Base-by-base conservation (phyloP, 352 stramenopile species). In the Globisporangium orthogonon region DNA sequence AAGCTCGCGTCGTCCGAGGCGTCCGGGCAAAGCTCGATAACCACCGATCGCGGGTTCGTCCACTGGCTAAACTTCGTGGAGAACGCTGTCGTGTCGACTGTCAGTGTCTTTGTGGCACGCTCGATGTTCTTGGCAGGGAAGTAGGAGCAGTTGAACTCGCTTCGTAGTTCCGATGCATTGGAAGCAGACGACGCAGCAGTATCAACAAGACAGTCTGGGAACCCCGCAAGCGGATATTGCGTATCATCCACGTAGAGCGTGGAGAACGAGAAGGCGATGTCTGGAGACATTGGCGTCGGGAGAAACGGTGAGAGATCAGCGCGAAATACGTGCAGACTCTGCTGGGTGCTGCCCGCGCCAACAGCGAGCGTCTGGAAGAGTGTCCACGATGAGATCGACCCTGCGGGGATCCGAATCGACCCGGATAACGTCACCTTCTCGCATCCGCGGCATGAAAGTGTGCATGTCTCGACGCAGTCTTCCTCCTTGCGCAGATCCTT, bases 401-500 rank as follows among this genome's bases (percentile, higher is more conserved):
- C 71, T 2, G 67, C 52, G 10, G 48, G 44, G 39, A 87, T 57
- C 10, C 68, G 58, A 11, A 69, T 73, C 0, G 76, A 69, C 2
- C 80, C 80, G 7, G 77, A 86, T 7, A 90, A 53, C 41, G 62
- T 66, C n/a, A 82, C 77, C 15, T 67, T 54, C 46, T 91, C 82
- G 55, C 82, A 91, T 0, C 72, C 78, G n/a, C 74, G 78, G 44
- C 78, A 91, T 23, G 74, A 76, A 3, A 77, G 57, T 7, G 76
- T 62, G 31, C 82, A 91, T 18, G 64, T 56, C 50, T 89, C 82
- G 18, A 89, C 70, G 50, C 82, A 91, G 54, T 87, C 82, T 54
- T 91, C 82, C 29, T 89, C 75, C n/a, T 74, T 73, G 4, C 51
- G 54, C 51, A 91, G 61, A 43, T 89, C 66, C 51, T 89, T 86